Evolutionary conservation across 768 basidiomycete species (phyloP).

Genomic region (Suillus decipiens): DNA sequence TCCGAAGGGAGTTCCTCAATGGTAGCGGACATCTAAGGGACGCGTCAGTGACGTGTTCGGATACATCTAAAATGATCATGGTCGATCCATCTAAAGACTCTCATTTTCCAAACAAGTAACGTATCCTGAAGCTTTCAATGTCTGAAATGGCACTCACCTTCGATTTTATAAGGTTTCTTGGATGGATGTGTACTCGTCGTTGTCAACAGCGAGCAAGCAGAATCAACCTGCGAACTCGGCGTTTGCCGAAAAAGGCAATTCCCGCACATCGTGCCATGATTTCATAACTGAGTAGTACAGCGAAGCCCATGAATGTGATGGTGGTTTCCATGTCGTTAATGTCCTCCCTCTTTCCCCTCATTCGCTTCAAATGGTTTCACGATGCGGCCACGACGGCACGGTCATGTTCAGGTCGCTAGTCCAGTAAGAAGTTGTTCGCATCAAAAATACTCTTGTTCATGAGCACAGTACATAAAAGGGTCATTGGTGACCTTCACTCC

Average conservation of each 20-base stretch:
- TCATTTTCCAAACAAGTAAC: neutral
- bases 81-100: constrained; percentile 31
- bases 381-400: neutral
- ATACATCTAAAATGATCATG: constrained; percentile 29
- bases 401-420: neutral
- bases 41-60: constrained; percentile 26
- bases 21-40: constrained; percentile 68
- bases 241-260: constrained; percentile 27
- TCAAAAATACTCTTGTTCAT: constrained; percentile 13
- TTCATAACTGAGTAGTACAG: too few species aligned
- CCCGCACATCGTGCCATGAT: too few species aligned
- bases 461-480: constrained; percentile 27
- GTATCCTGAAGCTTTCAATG: neutral
- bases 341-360: neutral
- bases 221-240: constrained; percentile 18
- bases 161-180: constrained; percentile 16
- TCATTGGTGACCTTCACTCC: constrained; percentile 37
- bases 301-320: too few species aligned
- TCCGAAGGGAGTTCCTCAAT: constrained; percentile 85
- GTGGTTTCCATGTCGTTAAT: too few species aligned
- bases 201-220: constrained; percentile 30
- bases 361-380: neutral
- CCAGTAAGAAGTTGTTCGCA: neutral
- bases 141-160: constrained; percentile 21
- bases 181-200: constrained; percentile 35